Percentiles rank a stretch among this genome's conserved stretches.
Evolutionary conservation across 2,329 filamentous ascomycete genomes (phyloP).

Genomic region (Beauveria sp.): DNA sequence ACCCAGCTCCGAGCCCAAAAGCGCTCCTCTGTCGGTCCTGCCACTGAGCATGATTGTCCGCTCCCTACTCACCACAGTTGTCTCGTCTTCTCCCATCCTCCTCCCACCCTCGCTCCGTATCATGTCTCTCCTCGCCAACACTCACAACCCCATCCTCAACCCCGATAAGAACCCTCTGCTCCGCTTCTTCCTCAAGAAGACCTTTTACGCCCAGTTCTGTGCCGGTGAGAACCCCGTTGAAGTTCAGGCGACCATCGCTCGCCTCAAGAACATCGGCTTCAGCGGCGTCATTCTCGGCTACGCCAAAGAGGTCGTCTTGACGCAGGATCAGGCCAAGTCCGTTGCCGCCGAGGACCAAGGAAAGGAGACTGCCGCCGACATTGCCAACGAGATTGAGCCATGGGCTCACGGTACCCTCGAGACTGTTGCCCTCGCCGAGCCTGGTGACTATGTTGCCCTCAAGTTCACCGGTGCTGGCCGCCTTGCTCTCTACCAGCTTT

Average conservation of each 20-base stretch:
- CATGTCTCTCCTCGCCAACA: conserved; percentile 63
- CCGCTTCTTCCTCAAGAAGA: conserved; percentile 64
- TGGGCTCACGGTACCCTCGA: conserved; percentile 71
- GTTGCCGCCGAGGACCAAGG: conserved; percentile 38
- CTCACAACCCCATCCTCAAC: conserved; percentile 57
- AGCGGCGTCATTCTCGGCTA: conserved; percentile 80
- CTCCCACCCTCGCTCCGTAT: conserved; percentile 61
- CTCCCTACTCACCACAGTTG: conserved; percentile 59
- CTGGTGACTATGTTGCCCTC: conserved; percentile 57
- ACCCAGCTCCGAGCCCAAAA: conserved; percentile 19
- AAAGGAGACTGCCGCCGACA: conserved; percentile 38
- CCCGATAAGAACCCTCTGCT: conserved; percentile 70
- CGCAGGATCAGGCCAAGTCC: conserved; percentile 41
- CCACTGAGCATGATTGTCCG: conserved; percentile 60
- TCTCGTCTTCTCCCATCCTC: conserved; percentile 64
- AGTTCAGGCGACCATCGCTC: conserved; percentile 55
- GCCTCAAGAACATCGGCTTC: conserved; percentile 68
- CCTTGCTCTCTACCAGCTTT: conserved; percentile 60
- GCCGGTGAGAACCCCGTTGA: conserved; percentile 68
- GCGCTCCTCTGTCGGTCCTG: conserved; percentile 54
- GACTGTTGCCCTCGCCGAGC: conserved; percentile 60
- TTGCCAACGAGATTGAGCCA: conserved; percentile 53
- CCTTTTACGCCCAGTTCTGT: conserved; percentile 88
- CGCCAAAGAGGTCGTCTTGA: conserved; percentile 70
- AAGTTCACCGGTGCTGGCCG: conserved; percentile 80